phyloP scores from a whole-genome alignment of 352 stramenopile genomes.

The Phytophthora pisi region DNA sequence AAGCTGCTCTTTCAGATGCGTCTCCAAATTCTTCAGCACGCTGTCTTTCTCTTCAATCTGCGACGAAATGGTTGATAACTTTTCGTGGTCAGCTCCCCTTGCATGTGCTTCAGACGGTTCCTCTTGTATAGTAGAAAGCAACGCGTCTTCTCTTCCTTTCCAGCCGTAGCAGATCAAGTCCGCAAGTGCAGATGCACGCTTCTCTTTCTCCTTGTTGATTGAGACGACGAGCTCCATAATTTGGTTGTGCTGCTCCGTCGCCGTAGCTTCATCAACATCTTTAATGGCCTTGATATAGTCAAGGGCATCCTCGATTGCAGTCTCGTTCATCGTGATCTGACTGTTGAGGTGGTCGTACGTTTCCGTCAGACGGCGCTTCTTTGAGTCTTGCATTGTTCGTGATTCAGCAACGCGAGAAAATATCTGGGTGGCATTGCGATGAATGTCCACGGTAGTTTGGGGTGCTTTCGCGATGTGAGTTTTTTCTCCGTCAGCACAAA shows the following conservation, averaged over 20 bases:
- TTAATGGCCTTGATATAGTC: constrained; percentile 34
- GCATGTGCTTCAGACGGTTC: background rate
- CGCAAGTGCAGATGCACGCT: constrained; percentile 18
- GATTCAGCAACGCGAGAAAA: constrained; percentile 12
- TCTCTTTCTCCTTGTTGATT: constrained; percentile 31
- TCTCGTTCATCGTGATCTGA: constrained; percentile 31
- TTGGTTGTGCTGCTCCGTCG: constrained; percentile 25
- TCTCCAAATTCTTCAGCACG: constrained; percentile 14
- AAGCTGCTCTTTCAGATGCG: constrained; percentile 27
- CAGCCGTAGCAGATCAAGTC: constrained; percentile 17
- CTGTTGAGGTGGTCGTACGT: constrained; percentile 25
- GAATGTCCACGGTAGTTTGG: constrained; percentile 14
- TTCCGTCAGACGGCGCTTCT: constrained; percentile 22
- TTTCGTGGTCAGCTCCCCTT: constrained; percentile 7
- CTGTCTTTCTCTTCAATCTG: constrained; percentile 24
- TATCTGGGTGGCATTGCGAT: constrained; percentile 6
- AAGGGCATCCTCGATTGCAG: constrained; percentile 25
- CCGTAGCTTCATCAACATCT: constrained; percentile 22
- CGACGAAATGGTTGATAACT: constrained; percentile 16
- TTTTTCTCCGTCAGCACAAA: background rate
- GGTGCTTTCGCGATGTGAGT: background rate
- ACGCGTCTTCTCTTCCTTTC: constrained; percentile 4
- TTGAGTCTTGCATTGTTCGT: constrained; percentile 15
- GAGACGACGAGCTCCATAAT: constrained; percentile 34
- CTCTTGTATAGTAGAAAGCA: constrained; percentile 16